Base-by-base conservation (phyloP, 1,139 yeast genomes). In the Hyphopichia buzzinii region DNA sequence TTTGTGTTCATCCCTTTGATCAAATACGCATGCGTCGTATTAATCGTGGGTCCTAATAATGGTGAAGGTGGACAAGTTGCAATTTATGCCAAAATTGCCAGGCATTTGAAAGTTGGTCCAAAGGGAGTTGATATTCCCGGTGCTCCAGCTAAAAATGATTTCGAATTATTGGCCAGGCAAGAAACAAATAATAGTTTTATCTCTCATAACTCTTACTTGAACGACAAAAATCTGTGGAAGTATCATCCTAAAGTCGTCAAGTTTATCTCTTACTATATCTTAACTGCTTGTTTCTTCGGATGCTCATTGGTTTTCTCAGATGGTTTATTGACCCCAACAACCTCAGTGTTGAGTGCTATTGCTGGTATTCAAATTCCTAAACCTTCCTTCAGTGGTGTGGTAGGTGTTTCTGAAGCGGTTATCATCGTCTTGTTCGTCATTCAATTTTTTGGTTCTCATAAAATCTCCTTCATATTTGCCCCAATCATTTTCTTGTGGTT, bases 11-110 rank as follows among this genome's bases (percentile, higher is more conserved):
- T 78, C 32, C 81, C 77, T 7, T 61, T 78, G 35, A 40, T 69
- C 49, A 79, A 79, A 49, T 79, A 78, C 46, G 62, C 71, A 10
- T 46, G 67, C 30, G 54, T 79, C 35, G 82, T 77, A 4, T 57
- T 77, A 33, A 49, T 54, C 13, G 51, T 67, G 35, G 83, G 82
- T 13, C 77, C 79, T 7, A 75, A 77, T 49, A 64, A 73, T 31
- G 79, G 79, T 29, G 81, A 78, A 50, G 84, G 84, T 44, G 83
- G 84, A 1, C 81, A 77, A 43, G 72, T 78, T 22, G 83, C 84
- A 14, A 68, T 78, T 29, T 77, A 77, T 47, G 76, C 81, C 19
- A 76, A 76, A 47, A 65, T 78, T 24, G 79, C 81, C 6, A 58
- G 77, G 28, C 59, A 59, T 34, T 55, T 75, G 42, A 64, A 64